Base-by-base conservation (phyloP, 2,329 filamentous ascomycete genomes). In the Fusarium pilosicola region DNA sequence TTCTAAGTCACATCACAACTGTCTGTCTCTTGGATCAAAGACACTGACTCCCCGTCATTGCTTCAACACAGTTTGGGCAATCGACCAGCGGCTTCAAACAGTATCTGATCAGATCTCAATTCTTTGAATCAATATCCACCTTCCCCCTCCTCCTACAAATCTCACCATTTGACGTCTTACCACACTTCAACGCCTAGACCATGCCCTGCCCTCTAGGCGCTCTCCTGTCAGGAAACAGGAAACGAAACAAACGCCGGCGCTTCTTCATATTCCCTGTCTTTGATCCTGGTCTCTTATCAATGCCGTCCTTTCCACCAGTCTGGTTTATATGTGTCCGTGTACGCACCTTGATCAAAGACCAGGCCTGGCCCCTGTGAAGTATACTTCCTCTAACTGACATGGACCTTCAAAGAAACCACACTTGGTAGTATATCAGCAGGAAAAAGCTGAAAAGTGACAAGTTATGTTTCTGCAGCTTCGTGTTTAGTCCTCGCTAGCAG, bases 211-310 rank as follows among this genome's bases (percentile, higher is more conserved):
- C 73, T 76, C 73, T 76, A 76, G 70, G 71, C 75, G 75, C 75
- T 75, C 66, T 75, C 69, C 73, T 62, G 73, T 64, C 73, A 67
- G 66, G 67, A 75, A 77, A 75, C 75, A 74, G 70, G 67, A 77
- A 77, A 77, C 75, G 75, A 77, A 77, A 77, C 76, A 77, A 76
- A 59, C 76, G 75, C 75, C 58, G 68, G 76, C 76, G 76, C 76
- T 75, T 77, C 75, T 65, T 59, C 49, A 28, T 54, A 58, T 68
- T 48, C 69, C 74, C 66, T 66, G 60, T 45, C 48, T 58, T 61
- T 56, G 34, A 76, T 64, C 75, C 72, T 56, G 60, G 72, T 64
- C 65, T 65, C 34, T 72, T 60, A 58, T 55, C 41, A 46, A 51
- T 68, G 65, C 65, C 57, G 58, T 65, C 54, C 57, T 62, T 61